Percentiles rank a stretch among this genome's conserved stretches.
Evolutionary conservation across 1,284 basidiomycete genomes (phyloP).

Genomic region (Cryptococcus wingfieldii): DNA sequence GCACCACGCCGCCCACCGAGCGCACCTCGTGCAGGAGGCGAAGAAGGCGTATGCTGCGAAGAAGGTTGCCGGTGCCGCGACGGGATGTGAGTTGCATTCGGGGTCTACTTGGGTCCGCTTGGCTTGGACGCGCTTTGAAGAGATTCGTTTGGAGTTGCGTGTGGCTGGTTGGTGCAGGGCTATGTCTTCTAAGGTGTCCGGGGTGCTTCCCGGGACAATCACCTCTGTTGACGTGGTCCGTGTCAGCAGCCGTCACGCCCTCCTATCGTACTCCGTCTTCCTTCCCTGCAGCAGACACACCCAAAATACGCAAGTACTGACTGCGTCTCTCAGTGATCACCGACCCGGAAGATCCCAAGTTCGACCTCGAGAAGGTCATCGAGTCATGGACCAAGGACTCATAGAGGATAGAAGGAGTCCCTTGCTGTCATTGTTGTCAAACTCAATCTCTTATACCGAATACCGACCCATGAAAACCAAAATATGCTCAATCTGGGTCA

Average conservation of each 20-base stretch:
- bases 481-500: neutral
- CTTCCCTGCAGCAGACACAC: neutral
- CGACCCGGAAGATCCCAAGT: conserved; percentile 89
- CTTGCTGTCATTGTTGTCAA: neutral
- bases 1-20: conserved; percentile 53
- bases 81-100: conserved; percentile 19
- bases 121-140: neutral
- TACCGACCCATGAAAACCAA: neutral
- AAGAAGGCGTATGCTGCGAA: conserved; percentile 85
- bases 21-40: conserved; percentile 77
- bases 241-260: no score
- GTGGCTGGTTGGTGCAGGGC: neutral
- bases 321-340: conserved; percentile 59
- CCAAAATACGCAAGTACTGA: neutral
- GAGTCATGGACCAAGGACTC: conserved; percentile 44
- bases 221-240: no score
- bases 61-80: conserved; percentile 49
- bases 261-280: neutral
- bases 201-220: neutral
- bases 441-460: no score
- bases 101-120: neutral
- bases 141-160: neutral
- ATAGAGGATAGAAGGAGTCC: conserved; percentile 13
- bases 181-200: neutral
- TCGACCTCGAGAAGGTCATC: conserved; percentile 93